These are phyloP conservation scores for Kandelia obovata DNA, from an alignment of 345 rosid genomes.

Conservation along the genomic window DNA sequence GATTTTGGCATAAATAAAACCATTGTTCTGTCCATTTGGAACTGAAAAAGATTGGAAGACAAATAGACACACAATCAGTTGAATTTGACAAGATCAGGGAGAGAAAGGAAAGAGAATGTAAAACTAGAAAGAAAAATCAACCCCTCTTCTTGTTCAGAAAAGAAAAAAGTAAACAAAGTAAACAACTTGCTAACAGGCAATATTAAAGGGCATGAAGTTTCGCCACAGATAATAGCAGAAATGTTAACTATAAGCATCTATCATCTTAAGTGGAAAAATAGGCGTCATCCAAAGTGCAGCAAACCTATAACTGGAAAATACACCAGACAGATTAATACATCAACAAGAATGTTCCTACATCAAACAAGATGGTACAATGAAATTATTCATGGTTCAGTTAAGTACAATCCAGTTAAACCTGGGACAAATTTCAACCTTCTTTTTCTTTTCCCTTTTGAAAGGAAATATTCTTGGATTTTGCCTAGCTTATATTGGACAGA, in stretches of 20 bases:
- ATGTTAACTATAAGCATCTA: not conserved
- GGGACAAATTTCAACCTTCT: not conserved
- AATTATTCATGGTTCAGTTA: not conserved
- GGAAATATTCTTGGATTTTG: not conserved
- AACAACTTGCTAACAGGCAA: not conserved
- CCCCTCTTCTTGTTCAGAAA: not conserved
- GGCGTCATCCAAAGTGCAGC: not conserved
- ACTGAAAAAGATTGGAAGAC: constrained; percentile 36
- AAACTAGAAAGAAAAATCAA: not conserved
- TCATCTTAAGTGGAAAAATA: not conserved
- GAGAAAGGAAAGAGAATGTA: not conserved
- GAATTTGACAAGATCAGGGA: not conserved
- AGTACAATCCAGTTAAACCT: not conserved
- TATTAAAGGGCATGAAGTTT: not conserved
- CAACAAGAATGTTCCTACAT: constrained; percentile 6
- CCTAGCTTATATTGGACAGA: not conserved
- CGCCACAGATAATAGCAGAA: not conserved
- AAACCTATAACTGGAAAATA: not conserved
- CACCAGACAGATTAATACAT: not conserved
- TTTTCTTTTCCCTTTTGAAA: not conserved
- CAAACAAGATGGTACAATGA: not conserved
- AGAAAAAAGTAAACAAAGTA: not conserved
- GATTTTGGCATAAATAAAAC: constrained; percentile 85
- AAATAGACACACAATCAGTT: not conserved
- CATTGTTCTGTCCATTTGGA: constrained; percentile 51